Base-by-base conservation (phyloP, 2,329 filamentous ascomycete genomes). In the Apiospora marii region DNA sequence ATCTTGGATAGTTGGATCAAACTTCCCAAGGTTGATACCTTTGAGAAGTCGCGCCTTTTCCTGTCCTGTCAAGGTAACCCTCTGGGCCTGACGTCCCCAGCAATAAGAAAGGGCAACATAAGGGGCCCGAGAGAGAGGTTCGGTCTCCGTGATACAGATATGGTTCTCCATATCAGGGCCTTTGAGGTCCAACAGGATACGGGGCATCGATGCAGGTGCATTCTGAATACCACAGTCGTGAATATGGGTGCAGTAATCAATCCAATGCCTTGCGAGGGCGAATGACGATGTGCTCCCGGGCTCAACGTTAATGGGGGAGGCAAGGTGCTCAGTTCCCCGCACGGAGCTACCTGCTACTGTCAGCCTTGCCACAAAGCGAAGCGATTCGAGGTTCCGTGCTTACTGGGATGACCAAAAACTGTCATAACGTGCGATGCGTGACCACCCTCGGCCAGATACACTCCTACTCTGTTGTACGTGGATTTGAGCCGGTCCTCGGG, bases 391-490 rank as follows among this genome's bases (percentile, higher is more conserved):
- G n/a, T 8, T 1, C 5, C n/a, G 14, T 7, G n/a, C 46, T 24
- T 53, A 53, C 49, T 24, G n/a, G 10, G 49, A 27, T 13, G n/a
- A 14, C 49, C 49, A 53, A 27, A 1, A 27, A 53, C 10, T n/a
- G 14, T 53, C 24, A 53, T 1, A 27, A 5, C 0, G 8, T 27
- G 1, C n/a, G n/a, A n/a, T 13, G 0, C 27, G 2, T 1, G 12
- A 53, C 0, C 12, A 53, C n/a, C 49, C 5, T 4, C n/a, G 14
- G n/a, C 7, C 5, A 13, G 4, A 2, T 10, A 14, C n/a, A 53
- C 49, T 4, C 3, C n/a, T 10, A 53, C 34, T 4, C 34, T 37
- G 3, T 37, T 7, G 3, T 37, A 37, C 34, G 34, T 37, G 7
- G 34, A 37, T 37, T 37, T 37, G n/a, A n/a, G n/a, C n/a, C n/a